phyloP scores from a whole-genome alignment of 2,329 filamentous ascomycete genomes.

The Cytospora schulzeri region DNA sequence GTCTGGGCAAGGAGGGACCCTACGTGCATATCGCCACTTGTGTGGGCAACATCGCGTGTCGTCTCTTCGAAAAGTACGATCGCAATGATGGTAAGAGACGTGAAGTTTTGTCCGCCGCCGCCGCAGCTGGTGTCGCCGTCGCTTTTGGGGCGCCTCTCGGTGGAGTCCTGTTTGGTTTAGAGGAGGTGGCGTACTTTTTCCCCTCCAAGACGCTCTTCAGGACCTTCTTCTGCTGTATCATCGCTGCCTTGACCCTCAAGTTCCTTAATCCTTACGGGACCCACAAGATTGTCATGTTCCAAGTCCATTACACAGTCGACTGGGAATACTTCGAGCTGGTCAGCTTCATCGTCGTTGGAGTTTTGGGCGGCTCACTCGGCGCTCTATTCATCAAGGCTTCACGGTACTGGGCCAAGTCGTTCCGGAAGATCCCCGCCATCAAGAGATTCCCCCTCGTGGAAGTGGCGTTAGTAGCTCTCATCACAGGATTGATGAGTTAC shows the following conservation, averaged over 20 bases:
- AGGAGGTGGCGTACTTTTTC: constrained; percentile 97
- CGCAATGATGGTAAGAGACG: constrained; percentile 91
- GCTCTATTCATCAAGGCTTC: constrained; percentile 97
- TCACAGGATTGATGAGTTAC: constrained; percentile 84
- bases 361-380: constrained; percentile 81
- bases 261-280: constrained; percentile 96
- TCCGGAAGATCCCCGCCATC: constrained; percentile 78
- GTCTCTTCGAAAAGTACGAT: constrained; percentile 93
- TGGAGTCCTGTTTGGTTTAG: constrained; percentile 88
- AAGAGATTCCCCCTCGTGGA: constrained; percentile 85
- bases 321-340: constrained; percentile 93
- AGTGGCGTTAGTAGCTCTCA: constrained; percentile 80
- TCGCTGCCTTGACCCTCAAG: constrained; percentile 86
- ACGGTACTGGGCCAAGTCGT: constrained; percentile 83
- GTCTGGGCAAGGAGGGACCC: constrained; percentile 90
- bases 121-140: constrained; percentile 88
- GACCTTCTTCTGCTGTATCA: constrained; percentile 98
- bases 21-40: constrained; percentile 98
- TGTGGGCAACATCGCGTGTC: constrained; percentile 91
- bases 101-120: constrained; percentile 90
- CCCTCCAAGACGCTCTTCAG: constrained; percentile 95
- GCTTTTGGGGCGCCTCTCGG: constrained; percentile 88
- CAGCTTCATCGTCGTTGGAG: constrained; percentile 81
- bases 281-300: constrained; percentile 93
- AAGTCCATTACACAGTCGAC: constrained; percentile 86